Evolutionary conservation across 2,329 filamentous ascomycete species (phyloP).

Genomic region (Dothideomycetes sp.): DNA sequence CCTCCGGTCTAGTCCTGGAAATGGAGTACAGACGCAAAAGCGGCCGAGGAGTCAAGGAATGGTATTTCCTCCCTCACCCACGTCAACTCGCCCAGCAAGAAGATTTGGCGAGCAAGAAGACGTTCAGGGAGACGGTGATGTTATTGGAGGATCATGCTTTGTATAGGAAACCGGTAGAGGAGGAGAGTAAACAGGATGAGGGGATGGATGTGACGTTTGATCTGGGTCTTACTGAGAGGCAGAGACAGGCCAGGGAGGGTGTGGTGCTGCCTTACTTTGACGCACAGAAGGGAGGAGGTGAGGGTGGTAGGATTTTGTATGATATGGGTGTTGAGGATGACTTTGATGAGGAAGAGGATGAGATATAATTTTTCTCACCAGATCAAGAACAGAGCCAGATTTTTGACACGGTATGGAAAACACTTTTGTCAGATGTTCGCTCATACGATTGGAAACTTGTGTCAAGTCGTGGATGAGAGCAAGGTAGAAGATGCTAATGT

Average conservation of each 20-base stretch:
- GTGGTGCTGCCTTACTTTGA: slow-evolving; percentile 95
- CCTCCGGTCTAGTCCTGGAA: slow-evolving; percentile 59
- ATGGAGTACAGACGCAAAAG: slow-evolving; percentile 82
- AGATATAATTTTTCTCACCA: slow-evolving; percentile 52
- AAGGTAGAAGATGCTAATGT: no score
- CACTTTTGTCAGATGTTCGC: no score
- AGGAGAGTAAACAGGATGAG: slow-evolving; percentile 39
- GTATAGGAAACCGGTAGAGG: slow-evolving; percentile 44
- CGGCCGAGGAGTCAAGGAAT: slow-evolving; percentile 67
- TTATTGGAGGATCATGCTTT: slow-evolving; percentile 70
- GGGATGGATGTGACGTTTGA: slow-evolving; percentile 68
- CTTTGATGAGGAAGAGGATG: slow-evolving; percentile 93
- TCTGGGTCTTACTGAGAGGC: slow-evolving; percentile 80
- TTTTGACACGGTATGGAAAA: no score
- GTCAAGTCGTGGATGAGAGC: no score
- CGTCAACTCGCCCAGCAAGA: slow-evolving; percentile 13
- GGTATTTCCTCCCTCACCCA: slow-evolving; percentile 45
- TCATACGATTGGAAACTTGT: no score
- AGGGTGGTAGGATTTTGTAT: slow-evolving; percentile 88
- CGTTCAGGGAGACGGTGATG: slow-evolving; percentile 32
- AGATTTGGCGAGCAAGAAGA: slow-evolving; percentile 5
- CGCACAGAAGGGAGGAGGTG: slow-evolving; percentile 73
- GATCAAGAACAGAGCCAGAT: no score
- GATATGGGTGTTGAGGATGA: slow-evolving; percentile 96
- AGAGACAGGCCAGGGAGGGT: slow-evolving; percentile 74